Percentiles rank a stretch among this genome's conserved stretches.
These are phyloP conservation scores for Tolypocladium ovalisporum DNA, from an alignment of 2,329 filamentous ascomycete species.

Conservation along the genomic window DNA sequence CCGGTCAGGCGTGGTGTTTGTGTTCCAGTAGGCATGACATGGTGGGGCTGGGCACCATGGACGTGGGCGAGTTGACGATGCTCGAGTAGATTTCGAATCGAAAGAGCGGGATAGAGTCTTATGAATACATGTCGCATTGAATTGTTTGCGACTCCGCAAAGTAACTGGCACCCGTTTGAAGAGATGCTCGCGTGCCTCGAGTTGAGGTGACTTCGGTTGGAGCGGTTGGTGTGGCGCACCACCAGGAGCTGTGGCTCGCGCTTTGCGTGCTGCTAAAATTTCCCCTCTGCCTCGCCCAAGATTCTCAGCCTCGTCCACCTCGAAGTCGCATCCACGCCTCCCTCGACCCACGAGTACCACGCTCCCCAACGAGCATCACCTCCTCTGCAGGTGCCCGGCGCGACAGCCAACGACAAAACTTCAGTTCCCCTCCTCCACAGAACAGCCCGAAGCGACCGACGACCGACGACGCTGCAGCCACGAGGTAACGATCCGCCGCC, in stretches of 20 bases:
- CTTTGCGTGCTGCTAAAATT: conserved; percentile 14
- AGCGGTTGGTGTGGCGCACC: neutral
- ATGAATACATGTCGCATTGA: neutral
- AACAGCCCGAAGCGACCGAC: neutral
- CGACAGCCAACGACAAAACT: neutral
- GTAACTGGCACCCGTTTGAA: neutral
- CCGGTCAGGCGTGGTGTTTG: conserved; percentile 78
- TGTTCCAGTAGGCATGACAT: conserved; percentile 45
- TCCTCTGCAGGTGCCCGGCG: neutral
- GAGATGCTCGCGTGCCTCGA: neutral
- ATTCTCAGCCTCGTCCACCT: conserved; percentile 18
- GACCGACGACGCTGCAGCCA: neutral
- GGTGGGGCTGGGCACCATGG: neutral
- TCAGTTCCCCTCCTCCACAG: neutral
- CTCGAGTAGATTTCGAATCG: neutral
- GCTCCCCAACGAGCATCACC: neutral
- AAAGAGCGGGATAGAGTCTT: neutral
- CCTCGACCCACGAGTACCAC: neutral
- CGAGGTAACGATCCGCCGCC: conserved; percentile 14
- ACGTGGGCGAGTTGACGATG: neutral
- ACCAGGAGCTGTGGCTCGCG: neutral
- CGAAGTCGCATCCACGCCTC: neutral
- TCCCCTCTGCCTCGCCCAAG: conserved; percentile 17
- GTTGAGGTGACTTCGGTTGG: neutral
- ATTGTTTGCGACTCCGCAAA: neutral